Base-by-base conservation (phyloP, 176 grass and related monocot species). In the Oryza punctata region DNA sequence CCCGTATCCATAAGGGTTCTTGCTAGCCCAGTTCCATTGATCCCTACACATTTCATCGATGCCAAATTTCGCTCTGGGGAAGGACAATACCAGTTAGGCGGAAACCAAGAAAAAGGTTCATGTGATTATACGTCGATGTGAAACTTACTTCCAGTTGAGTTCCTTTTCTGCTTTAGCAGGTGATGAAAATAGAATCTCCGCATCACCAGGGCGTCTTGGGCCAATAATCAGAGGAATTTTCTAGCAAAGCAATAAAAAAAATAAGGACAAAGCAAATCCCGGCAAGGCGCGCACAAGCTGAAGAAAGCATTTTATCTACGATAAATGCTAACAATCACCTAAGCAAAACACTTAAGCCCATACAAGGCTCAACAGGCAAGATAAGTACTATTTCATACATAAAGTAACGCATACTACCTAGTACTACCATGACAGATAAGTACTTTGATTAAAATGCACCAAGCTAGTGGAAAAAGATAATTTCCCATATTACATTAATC, bases 21-120 rank as follows among this genome's bases (percentile, higher is more conserved):
- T 94, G 87, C 92, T 91, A 69, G 89, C 87, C 92, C 92, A 94
- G 80, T 91, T 94, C 92, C 92, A 94, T 10, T 94, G 92, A 80
- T 94, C 92, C 10, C 81, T 50, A 64, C 92, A 94, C 92, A 94
- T 94, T 70, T 94, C 92, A 24, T 94, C 89, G 7, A 94, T 94
- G 28, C 89, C 84, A 19, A 79, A 94, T 83, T 91, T 91, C 15
- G 92, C 87, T 89, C 92, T 94, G 73, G 16, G 78, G 26, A 65
- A 40, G 74, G 19, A 85, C 15, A 81, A 52, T 13, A n/a, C 68
- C 14, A 0, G 30, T 47, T 19, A 75, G 45, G 52, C 72, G 66
- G 33, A 47, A 49, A 69, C 30, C 12, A 67, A 65, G 45, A 82
- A 73, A 76, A 28, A 16, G 44, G 73, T 21, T 9, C 27, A 73